Evolutionary conservation across 768 basidiomycete genomes (phyloP).

Genomic region (Tricholoma hemisulphureum): DNA sequence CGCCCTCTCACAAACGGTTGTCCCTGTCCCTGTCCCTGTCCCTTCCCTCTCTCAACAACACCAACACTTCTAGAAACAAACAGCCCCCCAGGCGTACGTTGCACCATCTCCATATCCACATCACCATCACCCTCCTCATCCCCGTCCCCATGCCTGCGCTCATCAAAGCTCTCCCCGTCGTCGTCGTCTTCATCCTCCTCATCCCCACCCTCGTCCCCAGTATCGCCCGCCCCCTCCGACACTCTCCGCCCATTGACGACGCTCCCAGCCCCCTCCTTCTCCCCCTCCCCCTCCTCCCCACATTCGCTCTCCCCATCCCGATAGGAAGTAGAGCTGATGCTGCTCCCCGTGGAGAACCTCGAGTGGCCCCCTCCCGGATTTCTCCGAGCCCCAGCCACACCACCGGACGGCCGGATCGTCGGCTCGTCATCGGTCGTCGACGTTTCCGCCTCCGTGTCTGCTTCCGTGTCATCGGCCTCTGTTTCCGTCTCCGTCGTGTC

Average conservation of each 20-base stretch:
- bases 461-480: slow-evolving; percentile 50
- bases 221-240: slow-evolving; percentile 7
- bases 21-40: neutral
- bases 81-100: neutral
- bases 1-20: too few relatives aligned
- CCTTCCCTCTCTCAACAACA: neutral
- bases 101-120: slow-evolving; percentile 1
- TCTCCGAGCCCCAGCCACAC: slow-evolving; percentile 26
- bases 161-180: slow-evolving; percentile 19
- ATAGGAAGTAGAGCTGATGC: neutral
- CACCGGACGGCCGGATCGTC: slow-evolving; percentile 56
- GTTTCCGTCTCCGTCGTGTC: slow-evolving; percentile 33
- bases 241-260: slow-evolving; percentile 15
- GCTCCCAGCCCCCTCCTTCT: neutral
- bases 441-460: slow-evolving; percentile 54
- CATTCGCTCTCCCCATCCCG: slow-evolving; percentile 16
- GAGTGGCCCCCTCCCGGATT: slow-evolving; percentile 13
- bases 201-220: neutral
- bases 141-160: slow-evolving; percentile 15
- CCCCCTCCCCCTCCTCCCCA: slow-evolving; percentile 7
- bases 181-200: slow-evolving; percentile 3
- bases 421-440: slow-evolving; percentile 77
- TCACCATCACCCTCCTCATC: slow-evolving; percentile 20
- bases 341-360: slow-evolving; percentile 11
- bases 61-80: neutral